Base-by-base conservation (phyloP, 108 stramenopile species). In the Cylindrotheca fusiformis region DNA sequence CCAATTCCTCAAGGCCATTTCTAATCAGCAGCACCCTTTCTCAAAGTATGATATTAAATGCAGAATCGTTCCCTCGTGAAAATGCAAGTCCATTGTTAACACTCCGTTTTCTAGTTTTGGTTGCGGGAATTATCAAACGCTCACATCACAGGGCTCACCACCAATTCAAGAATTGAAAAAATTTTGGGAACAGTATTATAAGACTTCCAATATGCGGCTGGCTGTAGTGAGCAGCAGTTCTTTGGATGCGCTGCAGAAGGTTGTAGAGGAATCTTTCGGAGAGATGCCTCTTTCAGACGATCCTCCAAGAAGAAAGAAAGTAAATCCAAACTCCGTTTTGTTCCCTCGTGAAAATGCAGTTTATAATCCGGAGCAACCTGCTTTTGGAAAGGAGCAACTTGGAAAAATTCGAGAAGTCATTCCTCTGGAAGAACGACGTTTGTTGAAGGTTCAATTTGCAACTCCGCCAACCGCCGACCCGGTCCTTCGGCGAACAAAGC, bases 81-180 rank as follows among this genome's bases (percentile, higher is more conserved):
- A 30, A 56, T 30, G 29, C 3, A 17, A 17, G 17, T 45, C 44
- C 44, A 10, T 45, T 17, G 10, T 17, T 45, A 10, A 45, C 10
- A 45, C 17, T 14, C 10, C 20, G 26, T 4, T 61, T 48, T 61
- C 22, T 21, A 22, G 26, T 20, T 41, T 41, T 41, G 90, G 95
- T 2, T 97, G 97, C 55, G 99, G 99, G 8, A 97, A 96, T 72
- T 80, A 82, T 31, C 71, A 95, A 68, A 99, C 99, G 1, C 68
- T 99, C 33, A 92, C 44, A 20, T 59, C 60, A 18, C 66, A 69
- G 22, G 74, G 81, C 19, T 63, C 62, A 20, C 74, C 70, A 4
- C 79, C 81, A 1, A 80, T 93, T 2, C 77, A 82, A 0, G 79
- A 77, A 55, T 70, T 97, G 52, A 48, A 74, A 23, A 28, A 64